Evolutionary conservation across 1,284 basidiomycete genomes (phyloP), one percentile per base, ranked within the genome.

Genomic region (Ustilago curta): DNA sequence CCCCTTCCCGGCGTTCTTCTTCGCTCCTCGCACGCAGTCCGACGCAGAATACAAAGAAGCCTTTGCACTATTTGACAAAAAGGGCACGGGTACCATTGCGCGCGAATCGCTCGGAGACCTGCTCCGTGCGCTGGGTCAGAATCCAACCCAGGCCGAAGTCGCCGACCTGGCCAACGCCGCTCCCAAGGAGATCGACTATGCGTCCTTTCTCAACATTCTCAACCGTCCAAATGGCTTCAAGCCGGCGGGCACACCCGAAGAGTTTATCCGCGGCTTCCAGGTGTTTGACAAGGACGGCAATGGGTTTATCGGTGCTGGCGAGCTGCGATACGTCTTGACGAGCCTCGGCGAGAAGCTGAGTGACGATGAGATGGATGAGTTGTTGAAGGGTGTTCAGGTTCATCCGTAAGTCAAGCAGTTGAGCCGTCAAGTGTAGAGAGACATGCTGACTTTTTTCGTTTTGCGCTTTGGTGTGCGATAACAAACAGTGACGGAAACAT

Each of bases 271-370:
- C 60, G 97, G 95, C 9, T 99, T 99, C 90, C 95, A 98, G 84
- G 96, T 99, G 19, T 99, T 99, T 78, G 96, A 98, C 87, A 97
- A 97, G 87, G 95, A 97, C 73, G 94, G 94, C 45, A 97, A 97
- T 81, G 96, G 96, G 0, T 94, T 92, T 87, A 98, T 98, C 82
- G 94, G 94, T 57, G 94, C 92, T 27, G 95, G 95, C 54, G 89
- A 90, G 86, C 89, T 98, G 74, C 90, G 94, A 86, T 98, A 98
- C 85, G 94, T 97, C 43, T 89, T 98, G 45, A 98, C 95, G 16
- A 93, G 94, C 83, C 89, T 98, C 4, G 95, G 95, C 18, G 95
- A 98, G 89, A 97, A 98, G 89, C 94, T 99, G 92, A 88, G 91
- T 21, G 95, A 98, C 84, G 94, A 96, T 76, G 96, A 99, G 87